Conservation (phyloP, 768 basidiomycete species). For the Plicaturopsis crispa region DNA sequence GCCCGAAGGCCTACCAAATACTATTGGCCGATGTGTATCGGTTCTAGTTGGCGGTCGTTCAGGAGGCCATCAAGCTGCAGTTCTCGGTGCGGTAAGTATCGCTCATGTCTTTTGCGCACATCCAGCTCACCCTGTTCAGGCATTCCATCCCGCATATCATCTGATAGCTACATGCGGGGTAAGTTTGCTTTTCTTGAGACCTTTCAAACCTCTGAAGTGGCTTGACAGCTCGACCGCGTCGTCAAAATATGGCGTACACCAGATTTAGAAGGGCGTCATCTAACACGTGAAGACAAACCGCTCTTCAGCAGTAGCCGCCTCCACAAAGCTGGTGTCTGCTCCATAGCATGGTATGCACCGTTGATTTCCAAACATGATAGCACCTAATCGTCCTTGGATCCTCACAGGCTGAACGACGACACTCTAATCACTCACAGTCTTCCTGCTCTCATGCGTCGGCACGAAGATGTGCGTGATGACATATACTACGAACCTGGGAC, state of each 20-base stretch:
- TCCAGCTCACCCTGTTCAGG: slow-evolving; percentile 26
- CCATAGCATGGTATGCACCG: slow-evolving; percentile 48
- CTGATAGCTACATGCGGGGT: slow-evolving; percentile 77
- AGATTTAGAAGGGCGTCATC: slow-evolving; percentile 14
- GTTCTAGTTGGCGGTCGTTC: slow-evolving; percentile 65
- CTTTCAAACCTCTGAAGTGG: slow-evolving; percentile 1
- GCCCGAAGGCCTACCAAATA: slow-evolving; percentile 53
- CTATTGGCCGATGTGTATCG: slow-evolving; percentile 49
- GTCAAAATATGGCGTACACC: slow-evolving; percentile 73
- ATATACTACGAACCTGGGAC: slow-evolving; percentile 37
- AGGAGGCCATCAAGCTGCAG: slow-evolving; percentile 67
- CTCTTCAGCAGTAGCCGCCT: slow-evolving; percentile 62
- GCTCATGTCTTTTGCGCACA: slow-evolving; percentile 4
- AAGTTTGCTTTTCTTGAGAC: slow-evolving; percentile 14
- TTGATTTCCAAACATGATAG: neutral
- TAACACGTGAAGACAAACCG: slow-evolving; percentile 66
- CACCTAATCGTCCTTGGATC: neutral
- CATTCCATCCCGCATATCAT: slow-evolving; percentile 59
- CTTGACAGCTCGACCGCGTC: slow-evolving; percentile 54
- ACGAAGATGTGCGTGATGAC: slow-evolving; percentile 13
- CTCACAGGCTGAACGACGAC: slow-evolving; percentile 48
- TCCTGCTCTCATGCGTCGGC: slow-evolving; percentile 36
- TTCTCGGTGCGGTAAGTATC: slow-evolving; percentile 50
- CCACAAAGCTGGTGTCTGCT: slow-evolving; percentile 58
- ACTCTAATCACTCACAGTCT: slow-evolving; percentile 47